Conservation (phyloP, 2,329 filamentous ascomycete species). For the Cercospora canescens region DNA sequence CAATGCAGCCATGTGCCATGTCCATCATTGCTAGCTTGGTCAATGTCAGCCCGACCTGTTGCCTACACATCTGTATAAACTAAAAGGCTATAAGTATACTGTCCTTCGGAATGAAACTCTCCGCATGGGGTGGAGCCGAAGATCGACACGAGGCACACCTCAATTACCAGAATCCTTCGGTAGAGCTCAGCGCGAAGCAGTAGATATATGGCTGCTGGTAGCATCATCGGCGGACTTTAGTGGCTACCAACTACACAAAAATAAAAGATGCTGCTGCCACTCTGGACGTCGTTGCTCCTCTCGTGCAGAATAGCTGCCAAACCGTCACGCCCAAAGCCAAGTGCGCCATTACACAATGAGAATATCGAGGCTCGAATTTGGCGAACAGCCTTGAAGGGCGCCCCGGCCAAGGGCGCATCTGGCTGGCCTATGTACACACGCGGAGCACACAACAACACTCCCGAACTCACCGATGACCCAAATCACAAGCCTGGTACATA, state of each 20-base stretch:
- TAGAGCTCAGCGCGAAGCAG: neutral
- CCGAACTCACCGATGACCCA: neutral
- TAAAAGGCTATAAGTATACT: no score
- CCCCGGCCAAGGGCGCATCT: conserved; percentile 7
- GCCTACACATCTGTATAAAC: no score
- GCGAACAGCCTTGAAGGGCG: conserved; percentile 16
- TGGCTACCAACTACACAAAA: no score
- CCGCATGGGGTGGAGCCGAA: neutral
- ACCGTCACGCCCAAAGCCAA: neutral
- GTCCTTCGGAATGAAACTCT: no score
- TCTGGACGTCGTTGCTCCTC: neutral
- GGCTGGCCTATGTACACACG: conserved; percentile 22
- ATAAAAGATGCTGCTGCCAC: neutral
- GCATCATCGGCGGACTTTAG: neutral
- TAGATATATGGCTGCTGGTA: neutral
- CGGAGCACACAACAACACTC: conserved; percentile 21
- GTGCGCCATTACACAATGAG: conserved; percentile 5
- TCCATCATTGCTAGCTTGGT: no score
- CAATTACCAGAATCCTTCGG: neutral
- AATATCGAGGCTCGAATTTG: conserved; percentile 21
- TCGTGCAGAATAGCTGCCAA: neutral
- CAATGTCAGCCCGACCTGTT: no score
- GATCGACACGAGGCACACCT: neutral
- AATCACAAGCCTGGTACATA: conserved; percentile 12
- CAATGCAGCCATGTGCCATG: no score